phyloP scores from a whole-genome alignment of 1,284 basidiomycete species.

The Moniliophthora roreri region DNA sequence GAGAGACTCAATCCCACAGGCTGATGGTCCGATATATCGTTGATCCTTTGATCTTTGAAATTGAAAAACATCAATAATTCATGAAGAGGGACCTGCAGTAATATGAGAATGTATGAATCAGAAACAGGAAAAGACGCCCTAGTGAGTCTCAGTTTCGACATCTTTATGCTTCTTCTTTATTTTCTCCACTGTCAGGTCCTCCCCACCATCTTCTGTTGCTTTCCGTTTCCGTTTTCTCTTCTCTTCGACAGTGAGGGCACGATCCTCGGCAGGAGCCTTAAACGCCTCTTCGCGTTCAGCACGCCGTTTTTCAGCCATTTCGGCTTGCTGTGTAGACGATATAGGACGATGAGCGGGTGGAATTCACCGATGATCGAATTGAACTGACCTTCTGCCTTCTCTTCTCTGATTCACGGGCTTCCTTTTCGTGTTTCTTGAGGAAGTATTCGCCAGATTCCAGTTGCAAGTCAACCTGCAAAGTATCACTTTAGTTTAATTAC shows the following conservation, averaged over 20 bases:
- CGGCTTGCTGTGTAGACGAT: constrained; percentile 64
- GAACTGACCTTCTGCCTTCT: constrained; percentile 66
- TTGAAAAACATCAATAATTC: no score
- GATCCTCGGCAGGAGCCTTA: constrained; percentile 76
- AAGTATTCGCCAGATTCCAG: constrained; percentile 98
- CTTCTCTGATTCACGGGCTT: constrained; percentile 60
- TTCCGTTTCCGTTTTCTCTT: constrained; percentile 60
- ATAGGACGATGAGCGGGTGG: constrained; percentile 1
- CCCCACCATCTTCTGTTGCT: constrained; percentile 17
- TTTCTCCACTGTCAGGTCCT: constrained; percentile 16
- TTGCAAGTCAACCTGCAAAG: constrained; percentile 80
- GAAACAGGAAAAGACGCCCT: background rate
- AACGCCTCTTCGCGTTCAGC: constrained; percentile 84
- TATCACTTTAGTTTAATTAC: background rate
- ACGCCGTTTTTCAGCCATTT: constrained; percentile 63
- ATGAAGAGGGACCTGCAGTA: no score
- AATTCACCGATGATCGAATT: background rate
- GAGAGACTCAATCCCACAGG: no score
- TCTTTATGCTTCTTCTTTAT: constrained; percentile 19
- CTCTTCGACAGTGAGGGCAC: constrained; percentile 74
- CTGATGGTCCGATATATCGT: no score
- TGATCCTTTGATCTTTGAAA: no score
- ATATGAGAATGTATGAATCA: background rate
- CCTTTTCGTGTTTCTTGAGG: constrained; percentile 85
- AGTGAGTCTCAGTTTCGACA: constrained; percentile 3